phyloP scores from a whole-genome alignment of 1,139 yeast species.

The Yamadazyma kanchanaburiensis region DNA sequence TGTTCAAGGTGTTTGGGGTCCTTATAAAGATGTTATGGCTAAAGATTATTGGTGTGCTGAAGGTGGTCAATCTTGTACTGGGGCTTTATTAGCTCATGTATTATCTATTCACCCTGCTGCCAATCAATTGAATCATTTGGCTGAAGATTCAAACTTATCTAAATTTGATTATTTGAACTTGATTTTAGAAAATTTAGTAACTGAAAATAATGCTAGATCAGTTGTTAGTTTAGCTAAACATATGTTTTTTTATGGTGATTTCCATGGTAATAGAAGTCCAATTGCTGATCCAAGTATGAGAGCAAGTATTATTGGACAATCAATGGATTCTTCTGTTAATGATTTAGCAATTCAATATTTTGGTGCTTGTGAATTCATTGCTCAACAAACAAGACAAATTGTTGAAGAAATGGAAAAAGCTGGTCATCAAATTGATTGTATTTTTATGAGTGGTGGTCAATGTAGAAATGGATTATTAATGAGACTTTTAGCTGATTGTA shows the following conservation, averaged over 20 bases:
- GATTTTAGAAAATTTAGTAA: conserved; percentile 64
- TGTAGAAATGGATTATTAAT: conserved; percentile 87
- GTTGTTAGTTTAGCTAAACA: conserved; percentile 81
- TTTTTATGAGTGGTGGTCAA: conserved; percentile 95
- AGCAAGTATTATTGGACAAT: conserved; percentile 89
- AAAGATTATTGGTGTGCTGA: conserved; percentile 95
- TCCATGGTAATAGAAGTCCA: conserved; percentile 95
- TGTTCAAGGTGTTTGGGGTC: conserved; percentile 99
- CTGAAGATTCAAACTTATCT: conserved; percentile 65
- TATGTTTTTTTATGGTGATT: conserved; percentile 90
- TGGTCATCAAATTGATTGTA: conserved; percentile 73
- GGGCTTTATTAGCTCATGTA: conserved; percentile 90
- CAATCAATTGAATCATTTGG: conserved; percentile 58
- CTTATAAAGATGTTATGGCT: conserved; percentile 88
- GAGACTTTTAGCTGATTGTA: conserved; percentile 87
- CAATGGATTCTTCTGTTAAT: conserved; percentile 84
- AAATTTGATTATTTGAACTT: conserved; percentile 81
- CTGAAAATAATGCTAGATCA: conserved; percentile 55
- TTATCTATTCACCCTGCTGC: conserved; percentile 87
- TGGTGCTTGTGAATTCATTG: conserved; percentile 95
- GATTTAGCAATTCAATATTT: conserved; percentile 82
- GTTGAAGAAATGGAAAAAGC: conserved; percentile 76
- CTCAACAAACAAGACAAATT: conserved; percentile 95
- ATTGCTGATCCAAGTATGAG: conserved; percentile 92
- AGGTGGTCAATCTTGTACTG: conserved; percentile 98